Conservation (phyloP, 2,329 filamentous ascomycete species). For the Magnaporthiopsis poae region DNA sequence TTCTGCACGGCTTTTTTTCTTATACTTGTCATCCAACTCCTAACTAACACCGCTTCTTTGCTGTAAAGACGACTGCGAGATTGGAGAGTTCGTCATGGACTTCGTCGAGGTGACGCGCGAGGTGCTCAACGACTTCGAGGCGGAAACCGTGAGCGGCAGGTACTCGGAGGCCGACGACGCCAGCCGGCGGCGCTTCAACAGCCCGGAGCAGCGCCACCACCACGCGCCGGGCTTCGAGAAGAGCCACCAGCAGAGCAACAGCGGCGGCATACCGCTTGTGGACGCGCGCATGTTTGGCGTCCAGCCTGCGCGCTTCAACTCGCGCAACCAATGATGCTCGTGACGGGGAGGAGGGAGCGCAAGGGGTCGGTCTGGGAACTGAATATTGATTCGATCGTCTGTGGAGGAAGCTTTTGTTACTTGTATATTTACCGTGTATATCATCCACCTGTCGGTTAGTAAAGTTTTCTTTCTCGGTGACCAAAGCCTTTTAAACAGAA, state of each 20-base stretch:
- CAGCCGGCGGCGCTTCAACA: neutral
- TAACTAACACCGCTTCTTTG: too few relatives aligned
- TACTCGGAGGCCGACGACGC: constrained; percentile 19
- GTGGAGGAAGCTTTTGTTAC: too few relatives aligned
- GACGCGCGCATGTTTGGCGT: constrained; percentile 32
- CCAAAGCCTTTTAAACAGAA: too few relatives aligned
- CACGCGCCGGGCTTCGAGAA: neutral
- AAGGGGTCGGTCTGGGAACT: neutral
- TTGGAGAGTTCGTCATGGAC: constrained; percentile 92
- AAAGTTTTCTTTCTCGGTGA: too few relatives aligned
- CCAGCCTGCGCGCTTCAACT: constrained; percentile 12
- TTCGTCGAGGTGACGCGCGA: constrained; percentile 73
- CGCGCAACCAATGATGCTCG: neutral
- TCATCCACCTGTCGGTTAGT: too few relatives aligned
- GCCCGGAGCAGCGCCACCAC: neutral
- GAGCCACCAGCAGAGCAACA: constrained; percentile 34
- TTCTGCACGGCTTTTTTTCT: too few relatives aligned
- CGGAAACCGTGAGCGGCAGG: constrained; percentile 11
- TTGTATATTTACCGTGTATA: too few relatives aligned
- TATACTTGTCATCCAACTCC: too few relatives aligned
- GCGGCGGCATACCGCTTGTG: constrained; percentile 32
- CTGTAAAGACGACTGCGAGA: constrained; percentile 37
- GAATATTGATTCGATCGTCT: too few relatives aligned
- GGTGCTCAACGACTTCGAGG: constrained; percentile 28
- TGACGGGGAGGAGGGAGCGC: neutral